A percentile compares a stretch with the other conserved stretches of the same genome.
phyloP scores from a whole-genome alignment of 352 stramenopile species.

The Globisporangium nagaii region DNA sequence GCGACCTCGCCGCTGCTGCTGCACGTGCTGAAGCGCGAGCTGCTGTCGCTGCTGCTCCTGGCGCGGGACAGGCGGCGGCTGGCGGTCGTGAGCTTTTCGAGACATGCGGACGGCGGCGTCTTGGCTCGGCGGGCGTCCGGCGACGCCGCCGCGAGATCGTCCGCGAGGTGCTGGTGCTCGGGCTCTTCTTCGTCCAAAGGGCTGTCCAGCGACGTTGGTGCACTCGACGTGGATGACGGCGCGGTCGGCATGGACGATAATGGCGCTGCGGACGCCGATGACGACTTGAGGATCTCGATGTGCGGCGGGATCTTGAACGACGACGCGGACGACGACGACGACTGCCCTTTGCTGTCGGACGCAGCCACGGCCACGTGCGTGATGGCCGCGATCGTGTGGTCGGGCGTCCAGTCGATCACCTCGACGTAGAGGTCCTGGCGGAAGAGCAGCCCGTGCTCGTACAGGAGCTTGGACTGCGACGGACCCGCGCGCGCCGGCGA shows the following conservation, averaged over 20 bases:
- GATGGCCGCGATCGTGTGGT: conserved; percentile 30
- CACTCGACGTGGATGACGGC: not conserved
- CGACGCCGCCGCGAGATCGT: not conserved
- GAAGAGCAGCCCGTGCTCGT: conserved; percentile 71
- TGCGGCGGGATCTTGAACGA: not conserved
- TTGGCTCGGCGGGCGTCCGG: not conserved
- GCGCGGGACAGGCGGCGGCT: conserved; percentile 2
- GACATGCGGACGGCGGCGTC: not conserved
- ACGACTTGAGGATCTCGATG: conserved; percentile 10
- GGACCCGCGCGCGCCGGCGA: conserved; percentile 34
- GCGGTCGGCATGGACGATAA: conserved; percentile 3
- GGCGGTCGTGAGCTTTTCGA: conserved; percentile 2
- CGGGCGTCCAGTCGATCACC: conserved; percentile 53
- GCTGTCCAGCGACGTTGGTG: conserved; percentile 13
- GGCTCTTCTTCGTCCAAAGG: conserved; percentile 14
- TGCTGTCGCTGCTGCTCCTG: conserved; percentile 11
- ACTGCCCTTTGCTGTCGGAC: conserved; percentile 23
- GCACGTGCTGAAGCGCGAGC: conserved; percentile 12
- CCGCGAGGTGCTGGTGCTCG: conserved; percentile 20
- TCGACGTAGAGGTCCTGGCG: conserved; percentile 63
- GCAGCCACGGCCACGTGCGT: conserved; percentile 37
- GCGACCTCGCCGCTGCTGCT: conserved; percentile 9
- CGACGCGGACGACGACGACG: conserved; percentile 13
- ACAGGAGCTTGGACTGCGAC: conserved; percentile 67
- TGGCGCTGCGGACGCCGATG: conserved; percentile 4